A percentile compares a stretch with the other conserved stretches of the same genome.
phyloP scores from a whole-genome alignment of 495 filamentous ascomycete species.

The Aspergillus nidulans region DNA sequence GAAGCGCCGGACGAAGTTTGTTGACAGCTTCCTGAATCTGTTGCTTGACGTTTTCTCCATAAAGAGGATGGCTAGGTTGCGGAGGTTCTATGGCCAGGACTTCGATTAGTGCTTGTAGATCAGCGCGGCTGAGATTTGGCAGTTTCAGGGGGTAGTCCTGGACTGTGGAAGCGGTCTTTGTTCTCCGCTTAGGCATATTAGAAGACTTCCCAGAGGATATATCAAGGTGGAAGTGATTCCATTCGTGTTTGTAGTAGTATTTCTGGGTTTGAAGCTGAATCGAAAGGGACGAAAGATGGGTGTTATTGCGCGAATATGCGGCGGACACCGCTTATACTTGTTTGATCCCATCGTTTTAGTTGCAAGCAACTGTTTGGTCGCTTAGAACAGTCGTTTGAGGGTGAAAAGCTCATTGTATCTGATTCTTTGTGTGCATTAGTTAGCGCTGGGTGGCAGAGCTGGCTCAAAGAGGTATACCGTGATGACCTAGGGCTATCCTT shows the following conservation, averaged over 20 bases:
- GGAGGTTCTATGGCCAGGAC: constrained; percentile 21
- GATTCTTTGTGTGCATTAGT: neutral
- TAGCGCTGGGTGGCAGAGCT: neutral
- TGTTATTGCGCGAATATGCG: neutral
- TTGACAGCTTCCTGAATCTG: constrained; percentile 11
- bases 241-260: neutral
- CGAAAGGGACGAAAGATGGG: neutral
- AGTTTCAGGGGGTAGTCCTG: constrained; percentile 18
- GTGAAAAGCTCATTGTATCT: neutral
- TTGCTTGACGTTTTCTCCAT: neutral
- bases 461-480: neutral
- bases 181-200: neutral
- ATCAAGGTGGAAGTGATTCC: neutral
- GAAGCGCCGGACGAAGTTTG: constrained; percentile 15
- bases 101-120: constrained; percentile 23
- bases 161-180: neutral
- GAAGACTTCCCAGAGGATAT: neutral
- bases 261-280: neutral
- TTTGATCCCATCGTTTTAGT: neutral
- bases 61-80: neutral
- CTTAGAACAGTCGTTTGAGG: neutral
- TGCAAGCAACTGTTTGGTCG: neutral
- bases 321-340: neutral
- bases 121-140: constrained; percentile 15
- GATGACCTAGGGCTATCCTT: neutral